Evolutionary conservation across 202 grass and related monocot genomes (phyloP), one percentile per base, ranked within the genome.

Genomic region (Carex arenaria): DNA sequence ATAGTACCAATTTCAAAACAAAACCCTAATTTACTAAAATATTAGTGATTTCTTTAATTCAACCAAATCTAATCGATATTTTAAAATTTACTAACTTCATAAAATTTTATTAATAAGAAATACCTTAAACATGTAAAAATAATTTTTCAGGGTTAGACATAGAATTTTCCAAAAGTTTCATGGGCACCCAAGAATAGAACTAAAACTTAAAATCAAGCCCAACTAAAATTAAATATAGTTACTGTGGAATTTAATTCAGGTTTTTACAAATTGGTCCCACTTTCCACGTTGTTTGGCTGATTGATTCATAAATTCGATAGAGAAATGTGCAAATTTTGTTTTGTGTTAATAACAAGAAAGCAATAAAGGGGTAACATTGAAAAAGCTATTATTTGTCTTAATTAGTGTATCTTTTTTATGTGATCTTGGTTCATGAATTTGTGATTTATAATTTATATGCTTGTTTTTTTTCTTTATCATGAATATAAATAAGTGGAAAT

Each of bases 311-410:
- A 14, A 54, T 56, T 53, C 54, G 71, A 53, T 5, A 54, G 12
- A 54, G 23, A 54, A 1, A 34, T 54, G 23, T 32, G 72, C 26
- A 57, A 34, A 76, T n/a, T 56, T 76, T 57, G 15, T 34, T 34
- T 34, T 76, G 28, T 14, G 11, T 54, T 54, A 15, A 51, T 74
- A 31, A 75, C 23, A 75, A 54, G 71, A 54, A 75, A 54, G 71
- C 22, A 75, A 54, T 32, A 75, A 54, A 54, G 12, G 51, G 30
- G 49, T 53, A 2, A 32, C 71, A 75, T 54, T 75, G 47, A 55
- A 75, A 59, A 75, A 75, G 71, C 13, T 75, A 53, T 75, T 75
- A 7, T 75, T 74, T 74, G 71, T 74, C 71, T 30, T 74, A 38
- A 38, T 38, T 38, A 28, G 19, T 74, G 45, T 51, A 30, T 73